These are phyloP conservation scores for Penicillium odoratum DNA, from an alignment of 495 filamentous ascomycete species.

Conservation along the genomic window DNA sequence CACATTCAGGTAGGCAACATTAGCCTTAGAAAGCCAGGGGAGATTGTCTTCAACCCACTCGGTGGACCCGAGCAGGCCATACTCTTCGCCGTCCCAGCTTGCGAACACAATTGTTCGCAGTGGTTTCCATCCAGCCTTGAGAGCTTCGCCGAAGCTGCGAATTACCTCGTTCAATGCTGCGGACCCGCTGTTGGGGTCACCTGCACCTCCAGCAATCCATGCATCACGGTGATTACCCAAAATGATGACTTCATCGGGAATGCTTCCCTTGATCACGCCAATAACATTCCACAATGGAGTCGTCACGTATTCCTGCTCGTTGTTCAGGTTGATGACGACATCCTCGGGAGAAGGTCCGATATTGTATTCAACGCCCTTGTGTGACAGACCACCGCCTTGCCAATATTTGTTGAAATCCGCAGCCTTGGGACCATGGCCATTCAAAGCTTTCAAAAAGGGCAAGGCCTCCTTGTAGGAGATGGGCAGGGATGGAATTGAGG, in stretches of 20 bases:
- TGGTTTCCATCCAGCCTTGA: slow-evolving; percentile 79
- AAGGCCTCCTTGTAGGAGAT: slow-evolving; percentile 86
- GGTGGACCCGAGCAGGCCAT: slow-evolving; percentile 67
- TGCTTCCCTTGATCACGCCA: slow-evolving; percentile 87
- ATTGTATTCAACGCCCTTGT: slow-evolving; percentile 88
- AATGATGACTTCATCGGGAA: slow-evolving; percentile 82
- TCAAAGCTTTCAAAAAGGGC: slow-evolving; percentile 83
- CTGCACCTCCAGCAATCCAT: slow-evolving; percentile 87
- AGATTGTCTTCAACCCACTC: slow-evolving; percentile 83
- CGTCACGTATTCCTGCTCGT: slow-evolving; percentile 84
- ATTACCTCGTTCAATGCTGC: slow-evolving; percentile 87
- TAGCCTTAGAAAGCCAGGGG: slow-evolving; percentile 75
- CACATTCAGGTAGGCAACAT: slow-evolving; percentile 73
- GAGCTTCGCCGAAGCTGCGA: slow-evolving; percentile 75
- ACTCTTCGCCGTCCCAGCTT: slow-evolving; percentile 59
- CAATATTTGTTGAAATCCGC: slow-evolving; percentile 74
- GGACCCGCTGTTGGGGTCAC: slow-evolving; percentile 84
- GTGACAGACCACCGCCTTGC: slow-evolving; percentile 68
- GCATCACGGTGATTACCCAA: slow-evolving; percentile 97
- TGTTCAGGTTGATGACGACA: slow-evolving; percentile 77
- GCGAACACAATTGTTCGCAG: slow-evolving; percentile 56
- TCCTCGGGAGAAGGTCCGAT: slow-evolving; percentile 81
- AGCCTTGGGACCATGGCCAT: slow-evolving; percentile 80
- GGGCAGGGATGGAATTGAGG: slow-evolving; percentile 87
- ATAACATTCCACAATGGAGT: slow-evolving; percentile 96